Evolutionary conservation across 2,329 filamentous ascomycete species (phyloP), one percentile per base, ranked within the genome.

Genomic region (Colletotrichum costaricense): DNA sequence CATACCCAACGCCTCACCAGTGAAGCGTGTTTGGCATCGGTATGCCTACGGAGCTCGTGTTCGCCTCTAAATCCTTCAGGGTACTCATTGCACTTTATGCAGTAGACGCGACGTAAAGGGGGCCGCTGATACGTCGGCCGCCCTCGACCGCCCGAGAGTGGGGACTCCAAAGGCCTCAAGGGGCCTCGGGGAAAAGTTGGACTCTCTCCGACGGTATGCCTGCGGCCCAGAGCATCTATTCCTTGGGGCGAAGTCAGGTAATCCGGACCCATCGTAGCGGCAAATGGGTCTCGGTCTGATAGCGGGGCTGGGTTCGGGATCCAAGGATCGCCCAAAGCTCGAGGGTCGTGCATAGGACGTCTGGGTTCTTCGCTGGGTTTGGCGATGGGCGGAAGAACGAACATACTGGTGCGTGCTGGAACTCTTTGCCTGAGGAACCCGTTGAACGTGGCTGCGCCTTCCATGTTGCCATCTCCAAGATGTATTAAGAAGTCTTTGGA

Each of bases 1-100:
- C 88, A 90, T 22, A 90, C 85, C 87, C 88, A 90, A 77, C 87
- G 82, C 78, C 88, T 88, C 33, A 89, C 87, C 46, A 88, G 78
- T 11, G 87, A 84, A 4, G 88, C 87, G 76, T 90, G 88, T 73
- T 89, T 89, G 5, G 88, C 88, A 73, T 90, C 88, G 22, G 84
- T 86, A 80, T 95, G 93, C 70, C 93, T 88, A 68, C 92, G 88
- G 62, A 95, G 87, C 81, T 98, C 95, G 81, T 98, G 95, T 69
- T 97, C 95, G 71, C 95, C 95, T 58, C 95, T 93, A 81, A 98
- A 98, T 5, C 95, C 95, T 74, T 95, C 92, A 3, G 93, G 93
- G 74, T 96, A 92, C 78, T 95, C 93, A 76, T 92, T 91, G 84
- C 95, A 98, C 77, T 93, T 90, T 22, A 87, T 86, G 82, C 95